Evolutionary conservation across 2,329 filamentous ascomycete species (phyloP), one percentile per base, ranked within the genome.

Genomic region (Exophiala phaeomuriformis): DNA sequence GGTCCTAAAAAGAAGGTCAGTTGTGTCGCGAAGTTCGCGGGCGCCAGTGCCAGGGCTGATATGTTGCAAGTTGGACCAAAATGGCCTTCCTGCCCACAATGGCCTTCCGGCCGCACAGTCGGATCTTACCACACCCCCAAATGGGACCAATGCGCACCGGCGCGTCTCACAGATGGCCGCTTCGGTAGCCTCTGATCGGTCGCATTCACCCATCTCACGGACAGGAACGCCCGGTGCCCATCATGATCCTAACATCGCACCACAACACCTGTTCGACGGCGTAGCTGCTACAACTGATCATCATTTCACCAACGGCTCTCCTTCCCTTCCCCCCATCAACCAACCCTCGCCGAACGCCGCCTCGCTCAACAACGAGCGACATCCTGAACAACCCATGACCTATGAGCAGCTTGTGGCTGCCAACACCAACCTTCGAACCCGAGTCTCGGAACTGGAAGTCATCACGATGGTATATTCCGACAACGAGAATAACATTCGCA

Each of bases 401-500:
- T 89, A 88, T 68, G 61, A 63, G 10, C 88, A 95, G 66, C 79
- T 95, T 28, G 75, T 89, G 49, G 84, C 85, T 1, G 81, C 85
- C 57, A 95, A 95, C 68, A 87, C 87, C 3, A 85, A 84, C 47
- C 77, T 97, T n/a, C 95, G 94, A 73, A 98, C 93, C 0, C 84
- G 93, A 40, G 91, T 98, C 33, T 93, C 85, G 63, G 93, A 98
- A 69, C 79, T 98, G 28, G 93, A 98, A 68, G 81, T 98, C 49
- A 96, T 98, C 75, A 96, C 90, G 64, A 72, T 77, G 68, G 71
- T 75, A 62, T 72, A 73, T 52, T 72, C 75, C 47, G 77, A 80
- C 60, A 77, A 77, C 32, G 77, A 80, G 63, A 71, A 71, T 42
- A 75, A 73, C 55, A 68, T 86, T 44, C 77, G 78, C 54, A 73